Base-by-base conservation (phyloP, 306 rosid genomes). In the Mucuna pruriens region DNA sequence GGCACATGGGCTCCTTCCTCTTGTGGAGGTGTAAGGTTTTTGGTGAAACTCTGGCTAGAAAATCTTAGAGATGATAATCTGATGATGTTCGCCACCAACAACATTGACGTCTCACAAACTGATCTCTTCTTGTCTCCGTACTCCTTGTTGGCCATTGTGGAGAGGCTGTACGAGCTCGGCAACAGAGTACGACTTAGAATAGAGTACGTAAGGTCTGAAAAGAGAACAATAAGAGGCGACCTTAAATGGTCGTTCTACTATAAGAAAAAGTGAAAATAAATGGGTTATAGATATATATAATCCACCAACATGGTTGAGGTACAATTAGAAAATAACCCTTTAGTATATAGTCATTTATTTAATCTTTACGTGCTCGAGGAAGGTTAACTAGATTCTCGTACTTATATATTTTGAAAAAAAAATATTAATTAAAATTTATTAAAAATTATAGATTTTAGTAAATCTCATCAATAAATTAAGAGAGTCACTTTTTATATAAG, bases 11-110 rank as follows among this genome's bases (percentile, higher is more conserved):
- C 3, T 72, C 20, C 10, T 62, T 74, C 67, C 46, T 74, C 42
- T 33, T 74, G 39, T 51, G 70, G 73, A n/a, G 70, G 70, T 46
- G 64, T 54, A 3, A 67, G 63, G 3, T 49, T 34, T 23, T 61
- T 44, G 3, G 44, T 36, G 22, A 45, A 42, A 71, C 65, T 38
- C 13, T 40, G 6, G 1, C 62, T 62, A 1, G 69, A 60, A 40
- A 85, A 79, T 10, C 90, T 68, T 5, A 74, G 22, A 61, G 91
- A 77, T 10, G 92, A 90, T 4, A 86, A 71, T 45, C 82, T 89
- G 6, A 89, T 85, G 75, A 88, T 49, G 80, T 92, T 90, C 19
- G 92, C 85, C 51, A 89, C 91, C 73, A 89, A 48, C 68, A 85
- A 20, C 88, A 88, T 55, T 39, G 79, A 74, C 1, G 19, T 57